Conservation (phyloP, 2,329 filamentous ascomycete species). For the Epichloe sibirici region DNA sequence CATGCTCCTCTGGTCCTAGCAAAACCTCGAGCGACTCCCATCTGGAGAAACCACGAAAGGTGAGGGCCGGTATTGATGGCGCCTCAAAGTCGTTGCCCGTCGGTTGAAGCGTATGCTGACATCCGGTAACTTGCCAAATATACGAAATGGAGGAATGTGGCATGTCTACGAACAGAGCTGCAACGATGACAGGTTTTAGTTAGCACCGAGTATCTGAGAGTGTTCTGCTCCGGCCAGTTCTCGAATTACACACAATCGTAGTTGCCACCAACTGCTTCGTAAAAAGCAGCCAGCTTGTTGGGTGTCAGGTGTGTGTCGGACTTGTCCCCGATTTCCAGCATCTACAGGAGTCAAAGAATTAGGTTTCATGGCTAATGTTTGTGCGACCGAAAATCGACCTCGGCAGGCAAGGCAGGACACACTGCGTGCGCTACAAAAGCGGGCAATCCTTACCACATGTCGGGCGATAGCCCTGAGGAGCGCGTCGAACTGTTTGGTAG, state of each 20-base stretch:
- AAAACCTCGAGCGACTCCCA: constrained; percentile 91
- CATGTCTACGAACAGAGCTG: constrained; percentile 65
- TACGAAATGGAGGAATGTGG: constrained; percentile 68
- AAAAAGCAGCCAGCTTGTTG: constrained; percentile 63
- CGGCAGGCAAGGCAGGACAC: background rate
- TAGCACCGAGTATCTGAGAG: background rate
- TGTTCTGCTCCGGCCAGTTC: background rate
- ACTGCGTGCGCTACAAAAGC: background rate
- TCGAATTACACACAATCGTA: constrained; percentile 47
- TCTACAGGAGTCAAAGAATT: constrained; percentile 26
- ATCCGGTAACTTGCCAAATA: constrained; percentile 85
- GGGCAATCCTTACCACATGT: constrained; percentile 49
- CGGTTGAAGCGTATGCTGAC: constrained; percentile 76
- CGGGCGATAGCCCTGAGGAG: constrained; percentile 56
- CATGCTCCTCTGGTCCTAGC: constrained; percentile 78
- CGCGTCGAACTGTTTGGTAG: constrained; percentile 54
- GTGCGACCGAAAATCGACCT: background rate
- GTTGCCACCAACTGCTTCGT: constrained; percentile 61
- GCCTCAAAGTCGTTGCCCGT: constrained; percentile 58
- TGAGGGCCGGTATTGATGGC: constrained; percentile 73
- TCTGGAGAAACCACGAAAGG: constrained; percentile 71
- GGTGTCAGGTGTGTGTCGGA: constrained; percentile 44
- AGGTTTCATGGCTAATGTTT: constrained; percentile 5
- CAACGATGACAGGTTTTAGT: constrained; percentile 1
- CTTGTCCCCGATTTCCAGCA: constrained; percentile 45